Conservation (phyloP, 176 grass and related monocot genomes). For the Cenchrus americanus region DNA sequence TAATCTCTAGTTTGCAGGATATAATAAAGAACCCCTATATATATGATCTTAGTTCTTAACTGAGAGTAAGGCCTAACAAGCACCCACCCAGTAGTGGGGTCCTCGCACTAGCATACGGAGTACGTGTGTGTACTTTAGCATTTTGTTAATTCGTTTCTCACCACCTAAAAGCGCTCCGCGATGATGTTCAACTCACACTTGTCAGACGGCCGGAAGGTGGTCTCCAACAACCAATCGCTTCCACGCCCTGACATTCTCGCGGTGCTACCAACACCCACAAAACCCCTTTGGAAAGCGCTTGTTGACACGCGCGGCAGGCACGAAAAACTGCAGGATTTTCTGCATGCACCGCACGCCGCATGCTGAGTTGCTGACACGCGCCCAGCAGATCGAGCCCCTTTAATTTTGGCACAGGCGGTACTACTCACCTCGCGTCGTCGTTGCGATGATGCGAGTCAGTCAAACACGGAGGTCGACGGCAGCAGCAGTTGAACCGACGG, state of each 20-base stretch:
- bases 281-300: neutral
- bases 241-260: neutral
- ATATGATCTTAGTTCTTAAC: neutral
- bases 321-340: neutral
- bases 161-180: neutral
- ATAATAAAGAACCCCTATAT: too few relatives aligned
- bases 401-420: too few relatives aligned
- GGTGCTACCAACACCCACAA: slow-evolving; percentile 1
- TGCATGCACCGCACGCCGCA: neutral
- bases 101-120: neutral
- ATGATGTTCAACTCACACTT: neutral
- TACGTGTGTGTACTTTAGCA: neutral
- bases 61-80: neutral
- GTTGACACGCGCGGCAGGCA: neutral
- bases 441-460: too few relatives aligned
- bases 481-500: too few relatives aligned
- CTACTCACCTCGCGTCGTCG: too few relatives aligned
- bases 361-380: too few relatives aligned
- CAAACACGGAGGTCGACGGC: too few relatives aligned
- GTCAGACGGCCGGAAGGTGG: neutral
- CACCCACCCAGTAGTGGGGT: neutral
- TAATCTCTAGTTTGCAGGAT: neutral
- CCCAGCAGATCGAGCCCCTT: too few relatives aligned
- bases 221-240: neutral
- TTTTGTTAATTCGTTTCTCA: neutral